These are phyloP conservation scores for Ziziphus jujuba DNA, from an alignment of 306 rosid species.

Conservation along the genomic window DNA sequence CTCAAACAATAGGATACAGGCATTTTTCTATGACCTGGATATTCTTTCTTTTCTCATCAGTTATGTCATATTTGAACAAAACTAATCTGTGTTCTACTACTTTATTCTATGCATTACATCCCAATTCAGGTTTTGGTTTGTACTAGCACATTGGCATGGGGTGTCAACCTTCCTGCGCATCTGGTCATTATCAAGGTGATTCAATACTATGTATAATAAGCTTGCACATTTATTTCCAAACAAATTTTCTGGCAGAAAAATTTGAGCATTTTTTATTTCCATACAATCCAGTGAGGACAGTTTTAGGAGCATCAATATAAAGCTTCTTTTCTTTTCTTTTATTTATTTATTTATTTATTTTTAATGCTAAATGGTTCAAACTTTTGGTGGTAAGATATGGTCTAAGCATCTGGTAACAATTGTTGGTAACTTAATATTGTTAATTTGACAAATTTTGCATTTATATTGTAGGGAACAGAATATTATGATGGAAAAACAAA, in stretches of 20 bases:
- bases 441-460: not conserved
- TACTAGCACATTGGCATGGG: conserved; percentile 99
- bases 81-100: not conserved
- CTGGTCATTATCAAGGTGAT: conserved; percentile 92
- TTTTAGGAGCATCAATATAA: not conserved
- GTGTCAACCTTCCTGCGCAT: conserved; percentile 99
- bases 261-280: not conserved
- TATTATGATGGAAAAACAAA: conserved; percentile 85
- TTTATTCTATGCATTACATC: conserved; percentile 15
- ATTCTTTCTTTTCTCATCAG: conserved; percentile 4
- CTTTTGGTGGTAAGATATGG: not conserved
- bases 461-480: conserved; percentile 80
- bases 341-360: too few species aligned
- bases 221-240: conserved; percentile 20
- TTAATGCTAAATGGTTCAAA: not conserved
- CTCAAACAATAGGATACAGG: conserved; percentile 96
- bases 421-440: not conserved
- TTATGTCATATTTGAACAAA: not conserved
- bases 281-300: not conserved
- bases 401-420: too few species aligned
- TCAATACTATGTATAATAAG: conserved; percentile 6
- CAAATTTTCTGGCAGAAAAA: not conserved
- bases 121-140: conserved; percentile 74
- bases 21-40: conserved; percentile 38
- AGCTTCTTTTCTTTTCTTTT: too few species aligned